Evolutionary conservation across 805 yeast species (phyloP).

Genomic region (Metschnikowia arizonensis): DNA sequence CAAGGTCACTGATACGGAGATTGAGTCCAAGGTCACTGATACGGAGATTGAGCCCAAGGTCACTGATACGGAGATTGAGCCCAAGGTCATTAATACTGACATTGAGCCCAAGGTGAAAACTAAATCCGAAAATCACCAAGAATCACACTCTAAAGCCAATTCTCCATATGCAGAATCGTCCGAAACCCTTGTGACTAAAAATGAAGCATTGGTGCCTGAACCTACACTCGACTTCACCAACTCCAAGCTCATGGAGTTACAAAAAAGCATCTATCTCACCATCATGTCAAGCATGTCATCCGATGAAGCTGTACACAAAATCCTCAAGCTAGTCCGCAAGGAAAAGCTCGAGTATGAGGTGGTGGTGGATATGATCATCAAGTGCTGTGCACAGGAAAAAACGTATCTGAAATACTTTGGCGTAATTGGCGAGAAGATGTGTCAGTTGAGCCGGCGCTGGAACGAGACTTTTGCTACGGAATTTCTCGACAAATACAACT

Average conservation of each 20-base stretch:
- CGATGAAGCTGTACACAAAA: conserved; percentile 89
- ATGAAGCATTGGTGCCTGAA: background rate
- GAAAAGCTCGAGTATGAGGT: conserved; percentile 26
- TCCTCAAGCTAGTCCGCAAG: conserved; percentile 44
- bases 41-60: too few relatives aligned
- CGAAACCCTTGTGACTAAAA: background rate
- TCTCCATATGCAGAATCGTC: background rate
- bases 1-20: too few relatives aligned
- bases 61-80: too few relatives aligned
- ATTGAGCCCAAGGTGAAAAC: too few relatives aligned
- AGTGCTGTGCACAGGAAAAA: conserved; percentile 80
- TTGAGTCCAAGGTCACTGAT: too few relatives aligned
- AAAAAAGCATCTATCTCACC: conserved; percentile 74
- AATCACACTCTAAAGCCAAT: too few relatives aligned
- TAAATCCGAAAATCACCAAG: too few relatives aligned
- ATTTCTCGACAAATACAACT: conserved; percentile 54
- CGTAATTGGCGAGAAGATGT: conserved; percentile 62
- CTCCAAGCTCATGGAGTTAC: conserved; percentile 55
- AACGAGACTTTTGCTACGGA: conserved; percentile 44
- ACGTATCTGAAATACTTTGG: conserved; percentile 86
- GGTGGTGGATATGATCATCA: conserved; percentile 68
- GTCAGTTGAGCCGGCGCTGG: conserved; percentile 55
- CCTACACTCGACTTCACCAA: conserved; percentile 60
- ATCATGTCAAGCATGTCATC: conserved; percentile 87
- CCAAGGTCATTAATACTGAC: too few relatives aligned